Percentiles rank a stretch among this genome's conserved stretches.
Evolutionary conservation across 2,329 filamentous ascomycete species (phyloP).

Genomic region (Stagonosporopsis tanaceti): DNA sequence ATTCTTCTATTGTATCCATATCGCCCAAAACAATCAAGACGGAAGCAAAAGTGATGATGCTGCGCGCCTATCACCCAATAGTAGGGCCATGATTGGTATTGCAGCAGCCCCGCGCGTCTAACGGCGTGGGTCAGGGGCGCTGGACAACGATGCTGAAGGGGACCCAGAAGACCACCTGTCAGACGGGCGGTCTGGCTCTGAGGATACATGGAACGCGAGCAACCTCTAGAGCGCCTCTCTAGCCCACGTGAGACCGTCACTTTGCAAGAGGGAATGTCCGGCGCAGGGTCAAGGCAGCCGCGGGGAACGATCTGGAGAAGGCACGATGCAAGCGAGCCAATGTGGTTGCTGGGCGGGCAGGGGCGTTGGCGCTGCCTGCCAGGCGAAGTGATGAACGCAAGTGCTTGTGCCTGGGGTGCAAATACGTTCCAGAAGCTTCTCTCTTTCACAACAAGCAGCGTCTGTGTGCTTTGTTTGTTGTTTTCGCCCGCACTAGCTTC

Average conservation of each 20-base stretch:
- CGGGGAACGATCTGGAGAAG: conserved; percentile 31
- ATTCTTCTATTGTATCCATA: neutral
- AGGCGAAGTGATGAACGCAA: conserved; percentile 9
- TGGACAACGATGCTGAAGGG: conserved; percentile 1
- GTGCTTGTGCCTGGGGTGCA: conserved; percentile 10
- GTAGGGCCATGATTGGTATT: conserved; percentile 13
- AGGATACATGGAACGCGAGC: neutral
- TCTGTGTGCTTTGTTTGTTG: conserved; percentile 23
- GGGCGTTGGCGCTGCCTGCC: conserved; percentile 14
- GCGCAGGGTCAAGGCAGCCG: conserved; percentile 26
- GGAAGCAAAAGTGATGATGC: neutral
- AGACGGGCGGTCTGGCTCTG: neutral
- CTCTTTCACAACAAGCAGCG: conserved; percentile 4
- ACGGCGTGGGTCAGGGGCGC: conserved; percentile 16
- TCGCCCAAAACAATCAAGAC: neutral
- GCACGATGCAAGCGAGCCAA: conserved; percentile 39
- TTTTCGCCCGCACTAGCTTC: conserved; percentile 18
- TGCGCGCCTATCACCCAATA: conserved; percentile 17
- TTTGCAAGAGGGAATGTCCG: conserved; percentile 12
- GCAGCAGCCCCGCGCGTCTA: conserved; percentile 17
- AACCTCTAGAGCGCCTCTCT: neutral
- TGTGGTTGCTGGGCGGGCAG: conserved; percentile 32
- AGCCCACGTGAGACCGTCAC: neutral
- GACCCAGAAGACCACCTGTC: neutral
- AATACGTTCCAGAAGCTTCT: conserved; percentile 16